Evolutionary conservation across 345 rosid genomes (phyloP).

Genomic region (Viola odorata): DNA sequence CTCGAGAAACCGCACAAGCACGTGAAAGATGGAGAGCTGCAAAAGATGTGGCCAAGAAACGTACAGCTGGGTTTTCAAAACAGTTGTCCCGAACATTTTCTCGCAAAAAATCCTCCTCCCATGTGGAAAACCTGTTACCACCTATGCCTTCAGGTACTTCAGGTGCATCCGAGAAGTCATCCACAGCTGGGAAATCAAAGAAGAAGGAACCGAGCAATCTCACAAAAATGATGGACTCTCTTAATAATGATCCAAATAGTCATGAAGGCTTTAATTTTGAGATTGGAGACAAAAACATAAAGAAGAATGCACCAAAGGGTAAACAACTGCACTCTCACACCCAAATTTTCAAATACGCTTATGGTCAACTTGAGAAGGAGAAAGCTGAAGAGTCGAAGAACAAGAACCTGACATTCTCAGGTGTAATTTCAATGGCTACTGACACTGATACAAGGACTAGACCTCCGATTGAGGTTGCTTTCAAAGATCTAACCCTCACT

Average conservation of each 20-base stretch:
- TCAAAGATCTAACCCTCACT: slow-evolving; percentile 75
- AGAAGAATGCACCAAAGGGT: slow-evolving; percentile 64
- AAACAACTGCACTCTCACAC: slow-evolving; percentile 68
- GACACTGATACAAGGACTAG: slow-evolving; percentile 52
- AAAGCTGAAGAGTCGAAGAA: slow-evolving; percentile 67
- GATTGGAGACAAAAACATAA: slow-evolving; percentile 49
- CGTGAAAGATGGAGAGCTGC: slow-evolving; percentile 81
- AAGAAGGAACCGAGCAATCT: slow-evolving; percentile 48
- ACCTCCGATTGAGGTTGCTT: slow-evolving; percentile 72
- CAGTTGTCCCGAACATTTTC: slow-evolving; percentile 69
- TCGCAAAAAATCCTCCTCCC: slow-evolving; percentile 13
- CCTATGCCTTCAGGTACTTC: slow-evolving; percentile 15
- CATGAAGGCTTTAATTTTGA: slow-evolving; percentile 51
- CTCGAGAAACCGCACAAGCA: slow-evolving; percentile 84
- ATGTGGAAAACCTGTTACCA: slow-evolving; percentile 8
- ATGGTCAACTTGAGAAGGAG: slow-evolving; percentile 89
- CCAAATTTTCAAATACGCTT: slow-evolving; percentile 86
- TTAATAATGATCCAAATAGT: slow-evolving; percentile 53
- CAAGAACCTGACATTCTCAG: slow-evolving; percentile 73
- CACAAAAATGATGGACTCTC: slow-evolving; percentile 54
- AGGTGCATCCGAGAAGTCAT: slow-evolving; percentile 26
- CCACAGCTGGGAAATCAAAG: slow-evolving; percentile 36
- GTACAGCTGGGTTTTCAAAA: slow-evolving; percentile 44
- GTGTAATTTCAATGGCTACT: slow-evolving; percentile 78
- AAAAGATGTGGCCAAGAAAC: slow-evolving; percentile 52